Evolutionary conservation across 1,139 yeast species (phyloP).

Genomic region (Sugiyamaella castrensis): DNA sequence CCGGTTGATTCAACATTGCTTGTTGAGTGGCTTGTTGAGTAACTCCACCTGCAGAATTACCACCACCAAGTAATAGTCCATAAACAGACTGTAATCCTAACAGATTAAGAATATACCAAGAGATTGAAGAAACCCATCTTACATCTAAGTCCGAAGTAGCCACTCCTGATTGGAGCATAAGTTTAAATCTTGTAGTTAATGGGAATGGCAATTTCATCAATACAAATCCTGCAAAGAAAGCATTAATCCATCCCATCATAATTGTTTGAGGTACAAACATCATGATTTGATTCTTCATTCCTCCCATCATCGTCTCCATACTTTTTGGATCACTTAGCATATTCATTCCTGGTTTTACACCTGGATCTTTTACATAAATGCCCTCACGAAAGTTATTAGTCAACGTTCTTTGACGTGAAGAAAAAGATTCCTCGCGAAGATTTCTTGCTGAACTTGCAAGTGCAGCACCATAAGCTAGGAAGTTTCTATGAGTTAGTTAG

Average conservation of each 20-base stretch:
- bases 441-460: constrained; percentile 51
- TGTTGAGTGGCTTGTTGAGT: constrained; percentile 28
- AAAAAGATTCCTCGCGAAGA: constrained; percentile 49
- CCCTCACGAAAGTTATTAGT: constrained; percentile 51
- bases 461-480: constrained; percentile 52
- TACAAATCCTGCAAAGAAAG: constrained; percentile 88
- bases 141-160: constrained; percentile 82
- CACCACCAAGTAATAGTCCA: constrained; percentile 63
- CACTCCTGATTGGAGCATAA: constrained; percentile 88
- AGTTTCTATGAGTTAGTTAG: constrained; percentile 32
- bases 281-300: constrained; percentile 79
- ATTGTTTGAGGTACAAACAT: constrained; percentile 88
- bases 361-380: constrained; percentile 49
- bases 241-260: constrained; percentile 95
- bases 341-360: constrained; percentile 46
- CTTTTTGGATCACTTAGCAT: constrained; percentile 69
- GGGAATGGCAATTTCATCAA: constrained; percentile 81
- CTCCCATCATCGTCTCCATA: constrained; percentile 71
- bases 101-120: constrained; percentile 95
- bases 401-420: constrained; percentile 46
- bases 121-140: constrained; percentile 90
- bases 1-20: constrained; percentile 45
- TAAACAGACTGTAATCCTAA: constrained; percentile 82
- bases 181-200: constrained; percentile 80
- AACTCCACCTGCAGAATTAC: constrained; percentile 42